Percentiles rank a stretch among this genome's conserved stretches.
phyloP scores from a whole-genome alignment of 768 basidiomycete genomes.

The Epithele typhae region DNA sequence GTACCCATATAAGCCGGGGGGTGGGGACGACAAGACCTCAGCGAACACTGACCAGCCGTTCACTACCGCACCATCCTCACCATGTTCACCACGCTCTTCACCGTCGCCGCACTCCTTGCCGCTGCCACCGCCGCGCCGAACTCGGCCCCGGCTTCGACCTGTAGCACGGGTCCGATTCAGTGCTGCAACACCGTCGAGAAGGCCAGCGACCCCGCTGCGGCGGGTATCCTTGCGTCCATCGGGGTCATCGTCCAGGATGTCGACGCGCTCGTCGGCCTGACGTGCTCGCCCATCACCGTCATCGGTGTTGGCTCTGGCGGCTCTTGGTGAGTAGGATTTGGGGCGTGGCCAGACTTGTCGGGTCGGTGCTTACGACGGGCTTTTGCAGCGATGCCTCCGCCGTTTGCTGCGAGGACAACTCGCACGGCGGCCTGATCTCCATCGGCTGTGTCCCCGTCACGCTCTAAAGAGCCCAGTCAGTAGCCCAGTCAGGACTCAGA shows the following conservation, averaged over 20 bases:
- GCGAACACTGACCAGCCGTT: too few species aligned
- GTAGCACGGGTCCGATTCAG: not conserved
- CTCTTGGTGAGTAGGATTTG: not conserved
- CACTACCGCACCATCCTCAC: too few species aligned
- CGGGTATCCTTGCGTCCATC: not conserved
- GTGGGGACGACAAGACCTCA: too few species aligned
- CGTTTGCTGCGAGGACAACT: conserved; percentile 9
- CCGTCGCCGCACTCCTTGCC: not conserved
- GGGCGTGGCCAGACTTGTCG: not conserved
- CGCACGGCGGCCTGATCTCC: not conserved
- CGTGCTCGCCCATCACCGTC: conserved; percentile 1
- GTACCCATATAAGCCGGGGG: too few species aligned
- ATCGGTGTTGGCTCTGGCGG: not conserved
- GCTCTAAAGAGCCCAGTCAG: not conserved
- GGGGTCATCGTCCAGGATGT: not conserved
- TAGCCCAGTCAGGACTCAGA: not conserved
- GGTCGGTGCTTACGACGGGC: not conserved
- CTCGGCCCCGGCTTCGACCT: not conserved
- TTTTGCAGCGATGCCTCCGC: not conserved
- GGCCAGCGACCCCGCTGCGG: not conserved
- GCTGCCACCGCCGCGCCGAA: conserved; percentile 2
- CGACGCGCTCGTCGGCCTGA: not conserved
- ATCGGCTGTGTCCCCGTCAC: not conserved
- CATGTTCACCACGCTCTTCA: too few species aligned
- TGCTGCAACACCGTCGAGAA: not conserved